Evolutionary conservation across 192 early-diverging fungal species (phyloP).

Genomic region (Backusella sp.): DNA sequence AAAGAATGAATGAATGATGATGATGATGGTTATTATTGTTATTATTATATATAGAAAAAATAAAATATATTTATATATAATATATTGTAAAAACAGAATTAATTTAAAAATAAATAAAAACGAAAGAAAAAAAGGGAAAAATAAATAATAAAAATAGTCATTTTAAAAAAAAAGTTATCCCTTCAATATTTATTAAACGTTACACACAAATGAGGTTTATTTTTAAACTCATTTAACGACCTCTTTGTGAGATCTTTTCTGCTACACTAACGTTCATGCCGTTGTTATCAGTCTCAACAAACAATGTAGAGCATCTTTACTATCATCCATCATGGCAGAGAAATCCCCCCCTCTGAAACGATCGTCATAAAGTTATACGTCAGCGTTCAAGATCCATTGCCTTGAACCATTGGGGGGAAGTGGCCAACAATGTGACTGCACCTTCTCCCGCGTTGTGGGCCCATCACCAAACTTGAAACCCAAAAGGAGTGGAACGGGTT

Average conservation of each 20-base stretch:
- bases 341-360: constrained; percentile 52
- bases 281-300: constrained; percentile 50
- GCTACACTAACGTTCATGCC: constrained; percentile 48
- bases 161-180: background rate
- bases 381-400: constrained; percentile 51
- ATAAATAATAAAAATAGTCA: background rate
- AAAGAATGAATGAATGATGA: background rate
- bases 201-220: background rate
- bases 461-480: background rate
- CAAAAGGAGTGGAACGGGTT: too few species aligned
- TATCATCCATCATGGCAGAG: too few species aligned
- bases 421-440: constrained; percentile 51
- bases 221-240: constrained; percentile 30
- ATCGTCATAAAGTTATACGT: constrained; percentile 48
- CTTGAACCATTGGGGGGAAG: constrained; percentile 38
- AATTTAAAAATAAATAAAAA: constrained; percentile 4
- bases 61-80: background rate
- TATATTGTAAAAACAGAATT: background rate
- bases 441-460: constrained; percentile 33
- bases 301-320: constrained; percentile 16
- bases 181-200: background rate
- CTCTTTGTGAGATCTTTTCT: constrained; percentile 17
- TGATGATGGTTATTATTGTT: background rate
- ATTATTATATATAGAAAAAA: background rate
- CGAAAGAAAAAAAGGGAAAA: constrained; percentile 10